Conservation (phyloP, 2,329 filamentous ascomycete genomes). For the Penicillium sp. region DNA sequence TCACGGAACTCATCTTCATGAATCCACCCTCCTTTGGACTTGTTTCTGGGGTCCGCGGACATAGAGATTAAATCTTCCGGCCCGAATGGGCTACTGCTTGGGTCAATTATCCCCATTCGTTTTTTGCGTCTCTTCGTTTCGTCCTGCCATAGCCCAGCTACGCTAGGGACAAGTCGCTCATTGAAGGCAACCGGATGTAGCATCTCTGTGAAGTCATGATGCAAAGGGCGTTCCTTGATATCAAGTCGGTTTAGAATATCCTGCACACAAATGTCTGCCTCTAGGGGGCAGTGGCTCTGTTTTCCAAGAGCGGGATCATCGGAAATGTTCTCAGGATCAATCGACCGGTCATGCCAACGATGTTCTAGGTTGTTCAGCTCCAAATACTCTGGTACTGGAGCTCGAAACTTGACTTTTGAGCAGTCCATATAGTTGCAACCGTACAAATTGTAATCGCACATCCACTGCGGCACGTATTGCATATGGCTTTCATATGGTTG, state of each 20-base stretch:
- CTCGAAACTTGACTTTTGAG: constrained; percentile 68
- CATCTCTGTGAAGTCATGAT: constrained; percentile 83
- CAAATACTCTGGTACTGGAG: constrained; percentile 70
- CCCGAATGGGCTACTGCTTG: constrained; percentile 74
- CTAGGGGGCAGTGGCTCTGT: constrained; percentile 82
- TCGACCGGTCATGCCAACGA: constrained; percentile 77
- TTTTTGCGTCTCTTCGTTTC: constrained; percentile 78
- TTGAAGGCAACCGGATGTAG: constrained; percentile 62
- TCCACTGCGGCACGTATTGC: constrained; percentile 92
- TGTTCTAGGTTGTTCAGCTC: constrained; percentile 63
- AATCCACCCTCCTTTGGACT: constrained; percentile 79
- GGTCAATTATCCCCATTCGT: constrained; percentile 63
- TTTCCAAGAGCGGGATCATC: constrained; percentile 67
- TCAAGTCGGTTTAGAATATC: constrained; percentile 80
- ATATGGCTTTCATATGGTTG: constrained; percentile 94
- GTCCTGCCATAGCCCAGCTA: constrained; percentile 91
- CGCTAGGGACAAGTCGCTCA: constrained; percentile 85
- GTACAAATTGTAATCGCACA: constrained; percentile 97
- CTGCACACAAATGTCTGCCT: constrained; percentile 85
- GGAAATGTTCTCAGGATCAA: constrained; percentile 60
- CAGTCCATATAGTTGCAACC: constrained; percentile 86
- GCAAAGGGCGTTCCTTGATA: constrained; percentile 74
- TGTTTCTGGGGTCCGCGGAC: constrained; percentile 76
- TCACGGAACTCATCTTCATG: constrained; percentile 82
- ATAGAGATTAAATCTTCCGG: constrained; percentile 81